Evolutionary conservation across 768 basidiomycete species (phyloP), one percentile per base, ranked within the genome.

Genomic region (Trametes villosa): DNA sequence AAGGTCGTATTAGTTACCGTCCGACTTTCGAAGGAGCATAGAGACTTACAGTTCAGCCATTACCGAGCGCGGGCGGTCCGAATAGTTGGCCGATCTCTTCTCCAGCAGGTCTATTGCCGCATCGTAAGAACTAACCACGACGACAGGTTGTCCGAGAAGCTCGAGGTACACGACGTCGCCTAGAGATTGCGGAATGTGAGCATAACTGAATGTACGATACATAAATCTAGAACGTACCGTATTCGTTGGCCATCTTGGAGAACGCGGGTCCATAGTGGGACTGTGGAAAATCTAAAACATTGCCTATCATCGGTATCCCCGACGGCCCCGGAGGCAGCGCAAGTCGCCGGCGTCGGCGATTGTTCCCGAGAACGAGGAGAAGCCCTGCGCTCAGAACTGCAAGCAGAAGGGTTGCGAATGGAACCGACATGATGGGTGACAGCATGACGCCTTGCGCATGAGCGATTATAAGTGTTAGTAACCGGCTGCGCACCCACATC

Each of bases 61-160:
- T 45, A 88, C 77, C 26, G 90, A 75, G 27, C 77, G 74, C 0
- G 88, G 87, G 68, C 87, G 88, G 73, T 91, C 90, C 9, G 89
- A 86, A 70, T 91, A 92, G 33, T 90, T 85, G 9, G 81, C 76
- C 7, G 88, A 87, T 27, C 85, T 81, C 67, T 83, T 88, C 57
- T 92, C 90, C 64, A 93, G 74, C 54, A 93, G 72, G 20, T 91
- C 89, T 36, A 77, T 76, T 0, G 80, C 81, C 0, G 80, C 85
- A 36, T 87, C 79, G 12, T 80, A 79, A 27, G 81, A 81, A 70
- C 85, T 86, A 53, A 91, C 67, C 71, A 92, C 86, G 30, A 92
- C 76, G 41, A 92, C 79, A 4, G 83, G 80, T 62, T 88, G 83
- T 1, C 88, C 87, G 38, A 88, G 76, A 18, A 89, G 73, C 64